Evolutionary conservation across 2,329 filamentous ascomycete species (phyloP), one percentile per base, ranked within the genome.

Genomic region (Xylariaceae sp.): DNA sequence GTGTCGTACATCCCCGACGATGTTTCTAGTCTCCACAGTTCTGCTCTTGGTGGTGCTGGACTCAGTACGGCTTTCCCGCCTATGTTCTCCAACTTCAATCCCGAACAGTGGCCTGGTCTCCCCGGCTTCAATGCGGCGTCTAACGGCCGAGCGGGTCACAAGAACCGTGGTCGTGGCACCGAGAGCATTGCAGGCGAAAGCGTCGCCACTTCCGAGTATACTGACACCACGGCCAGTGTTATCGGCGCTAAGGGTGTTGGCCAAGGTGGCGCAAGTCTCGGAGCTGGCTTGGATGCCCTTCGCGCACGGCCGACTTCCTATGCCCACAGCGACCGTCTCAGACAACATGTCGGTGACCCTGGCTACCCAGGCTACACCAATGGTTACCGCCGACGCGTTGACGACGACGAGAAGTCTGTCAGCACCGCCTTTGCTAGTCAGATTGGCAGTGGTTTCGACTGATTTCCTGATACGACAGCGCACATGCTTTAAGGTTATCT

Each of bases 341-440:
- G 94, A 77, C 89, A 94, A 67, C 97, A 70, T 56, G 67, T 96
- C 70, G 90, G 97, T 34, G 94, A 87, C 67, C 88, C 88, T 61
- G 87, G 88, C 8, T 88, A 89, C 53, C 80, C 84, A 63, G 85
- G 85, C 50, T 81, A 80, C 34, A 80, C 82, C 64, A 90, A 87
- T 72, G 85, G 87, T 55, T 90, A 84, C 70, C 87, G 84, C 56
- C 88, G 87, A 68, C 81, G 80, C 55, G 85, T 88, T 63, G 94
- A 99, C 67, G 94, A 99, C 66, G 94, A 97, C 72, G 91, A 94
- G 70, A 91, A 94, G 76, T 97, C 93, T 75, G 86, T 97, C 70
- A 96, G 91, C 71, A 97, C 94, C 55, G 92, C 92, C 53, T 99
- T 97, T 77, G 92, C 93, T 62, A 97, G 92, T 77, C 94, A 97